These are phyloP conservation scores for Phytophthora capsici DNA, from an alignment of 352 stramenopile genomes.

Conservation along the genomic window DNA sequence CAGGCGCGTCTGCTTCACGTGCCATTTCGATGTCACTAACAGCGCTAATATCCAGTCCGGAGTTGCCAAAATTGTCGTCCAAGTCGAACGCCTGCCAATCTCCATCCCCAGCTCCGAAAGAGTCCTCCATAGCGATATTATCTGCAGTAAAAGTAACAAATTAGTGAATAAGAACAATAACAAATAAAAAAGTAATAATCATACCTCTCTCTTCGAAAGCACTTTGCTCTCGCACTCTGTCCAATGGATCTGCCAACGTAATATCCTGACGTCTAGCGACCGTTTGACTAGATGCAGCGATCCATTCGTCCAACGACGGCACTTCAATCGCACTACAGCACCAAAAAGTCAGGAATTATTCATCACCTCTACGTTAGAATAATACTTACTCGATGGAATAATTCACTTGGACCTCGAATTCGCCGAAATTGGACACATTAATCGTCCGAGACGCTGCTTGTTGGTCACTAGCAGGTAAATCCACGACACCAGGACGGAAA, in stretches of 20 bases:
- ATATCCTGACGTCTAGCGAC: constrained; percentile 85
- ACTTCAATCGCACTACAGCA: constrained; percentile 56
- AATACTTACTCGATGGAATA: constrained; percentile 84
- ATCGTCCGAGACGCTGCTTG: constrained; percentile 77
- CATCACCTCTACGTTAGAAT: constrained; percentile 4
- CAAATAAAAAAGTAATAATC: not conserved
- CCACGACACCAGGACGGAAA: constrained; percentile 87
- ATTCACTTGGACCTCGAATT: constrained; percentile 86
- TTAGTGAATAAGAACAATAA: constrained; percentile 1
- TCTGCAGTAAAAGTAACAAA: constrained; percentile 42
- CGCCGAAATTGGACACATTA: constrained; percentile 87
- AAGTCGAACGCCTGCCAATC: constrained; percentile 88
- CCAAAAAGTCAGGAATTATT: constrained; percentile 6
- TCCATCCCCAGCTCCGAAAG: constrained; percentile 65
- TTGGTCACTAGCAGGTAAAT: constrained; percentile 70
- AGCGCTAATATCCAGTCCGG: constrained; percentile 62
- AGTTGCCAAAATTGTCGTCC: constrained; percentile 66
- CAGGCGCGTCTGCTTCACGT: constrained; percentile 65
- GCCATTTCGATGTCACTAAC: constrained; percentile 87
- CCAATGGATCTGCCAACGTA: constrained; percentile 75
- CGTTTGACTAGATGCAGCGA: constrained; percentile 78
- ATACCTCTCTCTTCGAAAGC: constrained; percentile 61
- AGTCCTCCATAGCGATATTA: constrained; percentile 74
- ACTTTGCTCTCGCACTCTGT: constrained; percentile 55
- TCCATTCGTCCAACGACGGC: constrained; percentile 84